Evolutionary conservation across 306 rosid genomes (phyloP), one percentile per base, ranked within the genome.

Genomic region (Oemleria cerasiformis): DNA sequence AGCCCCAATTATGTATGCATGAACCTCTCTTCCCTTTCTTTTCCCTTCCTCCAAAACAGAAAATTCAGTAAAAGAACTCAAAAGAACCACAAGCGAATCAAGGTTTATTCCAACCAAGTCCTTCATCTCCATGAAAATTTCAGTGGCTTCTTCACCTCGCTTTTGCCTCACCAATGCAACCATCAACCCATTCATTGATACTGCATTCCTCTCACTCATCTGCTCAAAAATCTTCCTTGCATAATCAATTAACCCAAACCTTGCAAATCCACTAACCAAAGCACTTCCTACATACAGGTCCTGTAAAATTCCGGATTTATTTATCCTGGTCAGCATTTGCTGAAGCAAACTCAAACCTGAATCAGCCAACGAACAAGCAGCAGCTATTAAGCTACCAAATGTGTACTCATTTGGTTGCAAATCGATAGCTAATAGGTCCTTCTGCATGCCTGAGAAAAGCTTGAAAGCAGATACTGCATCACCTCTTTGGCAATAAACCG

Each of bases 251-350:
- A 79, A 81, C 54, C 97, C 96, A 61, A 73, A 75, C 76, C 84
- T 85, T 1, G 97, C 89, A 84, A 88, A 86, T 9, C 97, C 96
- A 68, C 89, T 92, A 44, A 90, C 90, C 65, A 92, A 77, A 64
- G 98, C 96, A 85, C 97, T 92, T 44, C 96, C 97, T 5, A 90
- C 97, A 66, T 88, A 92, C 60, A 92, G 71, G 83, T 85, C 92
- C 69, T 70, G 83, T 25, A 77, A 71, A 55, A 74, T 78, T 69
- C 98, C 95, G 14, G 90, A 81, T 77, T 86, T 92, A 36, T 73
- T 83, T 49, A 90, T 86, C 78, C 82, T 78, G 25, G 80, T 41
- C 58, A 92, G 79, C 76, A 92, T 78, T 81, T 92, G 98, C 81
- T 63, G 68, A 45, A 88, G 92, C 84, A 90, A 74, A 78, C 59